These are phyloP conservation scores for Didymella exigua DNA, from an alignment of 2,329 filamentous ascomycete genomes.

Conservation along the genomic window DNA sequence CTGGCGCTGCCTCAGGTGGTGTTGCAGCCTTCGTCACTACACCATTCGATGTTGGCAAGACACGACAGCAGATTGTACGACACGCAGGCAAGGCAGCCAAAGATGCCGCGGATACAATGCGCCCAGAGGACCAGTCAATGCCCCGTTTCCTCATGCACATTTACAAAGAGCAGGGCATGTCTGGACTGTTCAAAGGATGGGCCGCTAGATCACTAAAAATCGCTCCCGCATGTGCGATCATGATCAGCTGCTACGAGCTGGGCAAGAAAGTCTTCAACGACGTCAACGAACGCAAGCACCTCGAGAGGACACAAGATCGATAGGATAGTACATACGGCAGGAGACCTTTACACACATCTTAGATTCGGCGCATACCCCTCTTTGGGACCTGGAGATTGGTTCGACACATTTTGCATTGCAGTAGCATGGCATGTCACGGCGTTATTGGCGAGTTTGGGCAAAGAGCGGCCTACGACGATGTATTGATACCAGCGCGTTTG, in stretches of 20 bases:
- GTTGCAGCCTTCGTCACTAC: slow-evolving; percentile 88
- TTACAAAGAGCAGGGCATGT: slow-evolving; percentile 78
- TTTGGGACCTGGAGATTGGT: slow-evolving; percentile 9
- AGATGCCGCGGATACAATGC: slow-evolving; percentile 48
- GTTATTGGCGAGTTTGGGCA: slow-evolving; percentile 18
- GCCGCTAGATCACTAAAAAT: slow-evolving; percentile 91
- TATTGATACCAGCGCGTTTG: slow-evolving; percentile 20
- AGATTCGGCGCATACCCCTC: slow-evolving; percentile 3
- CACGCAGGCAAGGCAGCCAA: slow-evolving; percentile 57
- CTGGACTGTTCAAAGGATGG: slow-evolving; percentile 89
- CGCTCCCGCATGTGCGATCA: slow-evolving; percentile 94
- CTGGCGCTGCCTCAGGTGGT: slow-evolving; percentile 81
- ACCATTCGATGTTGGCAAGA: slow-evolving; percentile 98
- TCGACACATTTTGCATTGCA: slow-evolving; percentile 22
- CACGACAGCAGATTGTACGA: slow-evolving; percentile 82
- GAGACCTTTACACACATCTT: slow-evolving; percentile 7
- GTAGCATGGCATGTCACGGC: slow-evolving; percentile 13
- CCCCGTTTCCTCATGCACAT: slow-evolving; percentile 87
- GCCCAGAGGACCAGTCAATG: slow-evolving; percentile 79
- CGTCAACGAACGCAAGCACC: slow-evolving; percentile 66
- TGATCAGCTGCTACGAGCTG: slow-evolving; percentile 98
- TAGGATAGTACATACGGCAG: not conserved
- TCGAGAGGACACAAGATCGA: slow-evolving; percentile 19
- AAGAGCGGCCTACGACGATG: slow-evolving; percentile 16
- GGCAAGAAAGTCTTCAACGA: slow-evolving; percentile 85